phyloP scores from a whole-genome alignment of 345 rosid species.

The Combretum micranthum region DNA sequence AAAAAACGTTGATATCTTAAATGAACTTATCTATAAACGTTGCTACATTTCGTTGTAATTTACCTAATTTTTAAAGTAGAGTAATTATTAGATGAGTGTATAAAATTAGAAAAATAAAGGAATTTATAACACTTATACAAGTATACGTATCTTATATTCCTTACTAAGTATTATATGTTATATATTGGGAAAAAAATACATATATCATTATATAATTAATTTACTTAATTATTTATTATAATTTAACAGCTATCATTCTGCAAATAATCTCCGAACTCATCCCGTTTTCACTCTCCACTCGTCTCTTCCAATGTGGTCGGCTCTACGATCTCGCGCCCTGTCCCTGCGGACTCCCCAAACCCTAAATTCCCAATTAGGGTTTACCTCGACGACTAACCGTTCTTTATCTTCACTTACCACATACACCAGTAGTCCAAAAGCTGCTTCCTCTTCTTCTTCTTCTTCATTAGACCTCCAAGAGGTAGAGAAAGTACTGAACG shows the following conservation, averaged over 20 bases:
- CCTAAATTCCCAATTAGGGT: conserved; percentile 19
- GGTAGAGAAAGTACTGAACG: conserved; percentile 71
- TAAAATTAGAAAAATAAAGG: too few species aligned
- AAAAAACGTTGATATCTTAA: too few species aligned
- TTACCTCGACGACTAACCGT: conserved; percentile 9
- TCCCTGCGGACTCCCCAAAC: conserved; percentile 1
- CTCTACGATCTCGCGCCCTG: conserved; percentile 25
- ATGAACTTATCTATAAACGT: too few species aligned
- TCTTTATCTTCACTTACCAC: conserved; percentile 12
- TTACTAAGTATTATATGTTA: too few species aligned
- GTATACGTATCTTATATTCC: too few species aligned
- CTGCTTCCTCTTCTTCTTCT: conserved; percentile 20
- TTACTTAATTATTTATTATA: too few species aligned
- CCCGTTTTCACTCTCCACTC: neutral
- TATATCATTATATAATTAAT: too few species aligned
- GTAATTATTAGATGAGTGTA: too few species aligned
- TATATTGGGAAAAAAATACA: too few species aligned
- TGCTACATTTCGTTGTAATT: too few species aligned
- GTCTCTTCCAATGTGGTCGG: conserved; percentile 33
- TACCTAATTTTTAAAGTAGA: too few species aligned
- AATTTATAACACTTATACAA: too few species aligned
- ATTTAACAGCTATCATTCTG: neutral
- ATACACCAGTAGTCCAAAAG: conserved; percentile 3
- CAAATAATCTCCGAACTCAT: conserved; percentile 3
- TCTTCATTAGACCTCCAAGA: conserved; percentile 41